A percentile compares a stretch with the other conserved stretches of the same genome.
phyloP scores from a whole-genome alignment of 23 red algal genomes.

The Gracilaria gracilis region DNA sequence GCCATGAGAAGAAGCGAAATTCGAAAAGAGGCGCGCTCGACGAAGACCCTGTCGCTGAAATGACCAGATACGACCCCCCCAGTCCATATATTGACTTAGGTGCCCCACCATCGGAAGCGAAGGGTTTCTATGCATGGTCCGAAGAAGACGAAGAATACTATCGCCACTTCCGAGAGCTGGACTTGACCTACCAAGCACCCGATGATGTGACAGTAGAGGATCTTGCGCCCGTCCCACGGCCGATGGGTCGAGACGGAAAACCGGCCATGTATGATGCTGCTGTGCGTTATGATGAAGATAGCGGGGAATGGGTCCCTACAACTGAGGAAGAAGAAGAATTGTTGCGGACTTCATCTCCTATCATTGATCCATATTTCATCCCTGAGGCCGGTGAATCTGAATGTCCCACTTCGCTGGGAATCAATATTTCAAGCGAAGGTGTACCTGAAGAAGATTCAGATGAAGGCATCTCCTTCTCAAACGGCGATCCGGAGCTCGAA shows the following conservation, averaged over 20 bases:
- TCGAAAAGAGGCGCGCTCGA: neutral
- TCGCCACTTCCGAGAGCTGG: conserved; percentile 27
- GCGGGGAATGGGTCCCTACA: conserved; percentile 54
- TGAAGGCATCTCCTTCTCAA: neutral
- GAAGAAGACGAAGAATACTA: conserved; percentile 53
- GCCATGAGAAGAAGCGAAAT: neutral
- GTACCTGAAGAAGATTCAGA: neutral
- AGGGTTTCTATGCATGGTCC: conserved; percentile 7
- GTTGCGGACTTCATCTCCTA: conserved; percentile 20
- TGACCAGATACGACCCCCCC: conserved; percentile 22
- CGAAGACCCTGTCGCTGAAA: conserved; percentile 23
- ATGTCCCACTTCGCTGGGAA: conserved; percentile 27
- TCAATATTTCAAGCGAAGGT: neutral
- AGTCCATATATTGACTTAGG: conserved; percentile 18
- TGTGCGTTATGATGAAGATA: conserved; percentile 46
- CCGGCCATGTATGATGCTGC: conserved; percentile 50
- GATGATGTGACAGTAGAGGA: neutral
- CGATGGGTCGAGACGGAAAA: conserved; percentile 56
- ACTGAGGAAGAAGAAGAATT: conserved; percentile 59
- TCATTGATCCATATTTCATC: conserved; percentile 61
- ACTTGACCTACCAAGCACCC: neutral
- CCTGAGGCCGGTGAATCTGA: conserved; percentile 34
- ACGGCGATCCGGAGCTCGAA: conserved; percentile 7
- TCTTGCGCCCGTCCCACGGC: conserved; percentile 8
- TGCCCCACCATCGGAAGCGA: conserved; percentile 34